Conservation (phyloP, 176 grass and related monocot species). For the Rhynchospora breviuscula region DNA sequence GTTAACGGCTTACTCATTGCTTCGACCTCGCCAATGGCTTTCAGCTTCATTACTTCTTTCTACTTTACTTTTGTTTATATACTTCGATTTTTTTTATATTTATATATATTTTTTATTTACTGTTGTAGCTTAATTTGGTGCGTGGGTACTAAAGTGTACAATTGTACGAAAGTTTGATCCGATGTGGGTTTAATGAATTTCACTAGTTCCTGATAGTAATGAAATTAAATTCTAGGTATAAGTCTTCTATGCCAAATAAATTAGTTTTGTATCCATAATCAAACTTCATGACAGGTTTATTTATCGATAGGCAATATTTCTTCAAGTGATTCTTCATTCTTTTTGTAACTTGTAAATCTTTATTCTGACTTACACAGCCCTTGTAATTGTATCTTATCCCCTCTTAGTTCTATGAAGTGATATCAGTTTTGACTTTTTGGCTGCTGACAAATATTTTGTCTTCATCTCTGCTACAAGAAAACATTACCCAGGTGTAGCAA, state of each 20-base stretch:
- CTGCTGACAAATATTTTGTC: background rate
- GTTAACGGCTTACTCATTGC: constrained; percentile 73
- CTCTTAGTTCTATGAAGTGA: background rate
- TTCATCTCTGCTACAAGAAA: background rate
- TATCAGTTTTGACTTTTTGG: background rate
- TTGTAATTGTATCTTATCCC: background rate
- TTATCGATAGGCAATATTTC: background rate
- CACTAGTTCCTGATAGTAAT: background rate
- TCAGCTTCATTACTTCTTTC: constrained; percentile 19
- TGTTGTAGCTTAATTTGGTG: no score
- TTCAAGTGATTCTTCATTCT: background rate
- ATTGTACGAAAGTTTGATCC: background rate
- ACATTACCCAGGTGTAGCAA: no score
- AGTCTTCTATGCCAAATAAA: background rate
- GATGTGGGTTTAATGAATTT: background rate
- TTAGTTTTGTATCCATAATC: background rate
- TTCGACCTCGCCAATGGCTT: constrained; percentile 66
- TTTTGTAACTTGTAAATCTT: no score
- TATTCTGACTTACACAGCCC: no score
- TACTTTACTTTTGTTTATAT: background rate
- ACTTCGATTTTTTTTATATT: no score
- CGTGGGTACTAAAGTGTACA: no score
- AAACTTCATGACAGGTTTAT: background rate
- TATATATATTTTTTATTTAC: no score
- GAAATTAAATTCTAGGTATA: no score